Conservation (phyloP, 257 asterid genomes). For the Marsdenia floribunda region DNA sequence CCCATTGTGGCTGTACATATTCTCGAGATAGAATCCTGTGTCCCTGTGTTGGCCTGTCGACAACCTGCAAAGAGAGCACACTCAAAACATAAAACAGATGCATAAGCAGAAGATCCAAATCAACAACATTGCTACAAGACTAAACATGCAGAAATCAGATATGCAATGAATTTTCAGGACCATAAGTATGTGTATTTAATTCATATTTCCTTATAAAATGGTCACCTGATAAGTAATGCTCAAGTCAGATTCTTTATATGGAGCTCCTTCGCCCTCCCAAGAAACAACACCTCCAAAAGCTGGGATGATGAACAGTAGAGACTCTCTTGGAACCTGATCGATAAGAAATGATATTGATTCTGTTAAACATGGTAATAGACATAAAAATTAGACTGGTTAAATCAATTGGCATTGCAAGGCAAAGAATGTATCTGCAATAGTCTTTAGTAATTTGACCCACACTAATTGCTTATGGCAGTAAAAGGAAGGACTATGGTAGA, state of each 20-base stretch:
- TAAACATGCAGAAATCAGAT: not conserved
- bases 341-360: constrained; percentile 2
- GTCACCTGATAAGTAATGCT: constrained; percentile 88
- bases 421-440: not conserved
- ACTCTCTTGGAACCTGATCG: constrained; percentile 89
- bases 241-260: constrained; percentile 71
- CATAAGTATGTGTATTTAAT: not conserved
- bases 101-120: not conserved
- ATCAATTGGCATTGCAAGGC: not conserved
- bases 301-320: constrained; percentile 73
- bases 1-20: constrained; percentile 96
- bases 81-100: not conserved
- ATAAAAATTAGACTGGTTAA: not conserved
- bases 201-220: not conserved
- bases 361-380: not conserved
- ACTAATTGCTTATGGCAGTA: not conserved
- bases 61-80: constrained; percentile 47
- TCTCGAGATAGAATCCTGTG: constrained; percentile 77
- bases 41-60: constrained; percentile 87
- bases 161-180: not conserved
- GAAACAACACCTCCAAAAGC: constrained; percentile 96
- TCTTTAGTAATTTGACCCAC: not conserved
- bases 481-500: not conserved
- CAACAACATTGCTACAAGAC: not conserved
- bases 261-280: constrained; percentile 99